Conservation (phyloP, 257 asterid genomes). For the Capsicum baccatum region DNA sequence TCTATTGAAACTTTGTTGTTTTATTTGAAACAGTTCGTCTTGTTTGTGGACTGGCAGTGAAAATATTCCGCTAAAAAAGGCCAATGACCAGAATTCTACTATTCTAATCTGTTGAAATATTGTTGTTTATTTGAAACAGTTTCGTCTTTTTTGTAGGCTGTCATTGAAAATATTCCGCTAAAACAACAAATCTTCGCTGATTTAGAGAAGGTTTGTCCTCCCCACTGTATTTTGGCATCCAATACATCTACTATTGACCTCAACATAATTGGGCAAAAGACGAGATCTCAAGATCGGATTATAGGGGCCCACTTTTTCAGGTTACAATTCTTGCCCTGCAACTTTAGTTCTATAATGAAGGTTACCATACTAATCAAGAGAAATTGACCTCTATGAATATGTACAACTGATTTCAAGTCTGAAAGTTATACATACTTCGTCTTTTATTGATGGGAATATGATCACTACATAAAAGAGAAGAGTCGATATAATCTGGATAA, state of each 20-base stretch:
- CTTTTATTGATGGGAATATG: not conserved
- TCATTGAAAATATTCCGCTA: conserved; percentile 72
- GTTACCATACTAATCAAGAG: not conserved
- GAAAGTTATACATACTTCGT: not conserved
- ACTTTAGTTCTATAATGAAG: not conserved
- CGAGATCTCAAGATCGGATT: conserved; percentile 79
- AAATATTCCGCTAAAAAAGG: conserved; percentile 62
- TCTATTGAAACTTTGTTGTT: conserved; percentile 5
- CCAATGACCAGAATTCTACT: not conserved
- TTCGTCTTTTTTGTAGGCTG: conserved; percentile 76
- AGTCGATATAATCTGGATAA: not conserved
- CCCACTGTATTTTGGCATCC: conserved; percentile 94
- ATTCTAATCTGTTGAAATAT: not conserved
- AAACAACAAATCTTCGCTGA: conserved; percentile 86
- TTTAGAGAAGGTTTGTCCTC: conserved; percentile 86
- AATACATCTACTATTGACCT: conserved; percentile 97
- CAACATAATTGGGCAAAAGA: conserved; percentile 73
- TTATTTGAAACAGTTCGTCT: conserved; percentile 36
- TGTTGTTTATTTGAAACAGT: conserved; percentile 33
- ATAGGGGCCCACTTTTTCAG: conserved; percentile 99
- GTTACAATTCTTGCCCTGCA: conserved; percentile 40
- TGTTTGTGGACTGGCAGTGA: conserved; percentile 91
- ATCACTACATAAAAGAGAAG: conserved; percentile 17
- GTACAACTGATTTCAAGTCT: not conserved
- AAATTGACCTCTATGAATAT: conserved; percentile 15